Evolutionary conservation across 2,329 filamentous ascomycete species (phyloP).

Genomic region (Aspergillus transmontanensis): DNA sequence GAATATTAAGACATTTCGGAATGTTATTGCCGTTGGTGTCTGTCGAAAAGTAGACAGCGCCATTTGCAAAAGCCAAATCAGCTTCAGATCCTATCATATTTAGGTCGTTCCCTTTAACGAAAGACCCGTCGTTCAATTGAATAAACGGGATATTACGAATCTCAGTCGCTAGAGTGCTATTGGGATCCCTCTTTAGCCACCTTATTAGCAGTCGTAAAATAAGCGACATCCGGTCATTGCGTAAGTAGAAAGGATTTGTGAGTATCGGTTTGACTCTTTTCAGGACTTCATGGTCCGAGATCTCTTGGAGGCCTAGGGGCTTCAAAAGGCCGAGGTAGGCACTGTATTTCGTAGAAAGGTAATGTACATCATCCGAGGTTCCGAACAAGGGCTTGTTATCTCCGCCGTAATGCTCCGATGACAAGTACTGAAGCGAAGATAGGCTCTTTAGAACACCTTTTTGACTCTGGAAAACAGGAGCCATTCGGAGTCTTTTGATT

Average conservation of each 20-base stretch:
- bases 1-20: background rate
- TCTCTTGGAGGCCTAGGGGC: constrained; percentile 3
- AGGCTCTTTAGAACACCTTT: background rate
- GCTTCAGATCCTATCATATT: background rate
- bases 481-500: background rate
- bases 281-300: constrained; percentile 2
- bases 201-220: background rate
- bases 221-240: background rate
- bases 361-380: background rate
- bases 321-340: background rate
- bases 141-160: background rate
- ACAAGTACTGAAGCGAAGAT: constrained; percentile 7
- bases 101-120: background rate
- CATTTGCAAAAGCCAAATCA: background rate
- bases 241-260: background rate
- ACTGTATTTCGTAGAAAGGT: constrained; percentile 9
- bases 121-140: background rate
- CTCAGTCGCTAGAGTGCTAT: background rate
- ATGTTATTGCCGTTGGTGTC: background rate
- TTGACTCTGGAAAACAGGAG: constrained; percentile 5
- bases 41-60: background rate
- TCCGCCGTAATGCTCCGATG: background rate
- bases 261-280: background rate
- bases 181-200: background rate
- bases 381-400: constrained; percentile 6